These are phyloP conservation scores for Tetratostichococcus sp. DNA, from an alignment of 139 green algal genomes.

Conservation along the genomic window DNA sequence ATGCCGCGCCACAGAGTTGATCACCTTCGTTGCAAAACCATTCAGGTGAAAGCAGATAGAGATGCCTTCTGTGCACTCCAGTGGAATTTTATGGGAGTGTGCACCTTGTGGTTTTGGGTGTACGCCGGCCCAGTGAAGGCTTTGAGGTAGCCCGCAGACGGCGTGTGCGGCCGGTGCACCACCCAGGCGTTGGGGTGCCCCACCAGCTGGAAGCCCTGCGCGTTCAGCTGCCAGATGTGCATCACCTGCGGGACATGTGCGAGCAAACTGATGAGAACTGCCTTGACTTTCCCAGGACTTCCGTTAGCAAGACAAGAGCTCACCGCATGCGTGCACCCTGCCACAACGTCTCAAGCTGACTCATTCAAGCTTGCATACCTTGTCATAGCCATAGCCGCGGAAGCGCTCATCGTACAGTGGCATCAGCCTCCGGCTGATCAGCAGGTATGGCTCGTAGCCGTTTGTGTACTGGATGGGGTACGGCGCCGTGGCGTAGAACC, in stretches of 20 bases:
- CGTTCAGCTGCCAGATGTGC: constrained; percentile 18
- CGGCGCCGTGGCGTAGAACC: constrained; percentile 9
- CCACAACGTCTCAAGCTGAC: no score
- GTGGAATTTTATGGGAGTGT: no score
- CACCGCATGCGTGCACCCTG: no score
- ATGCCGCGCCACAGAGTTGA: no score
- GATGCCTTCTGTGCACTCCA: no score
- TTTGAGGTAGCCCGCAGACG: constrained; percentile 22
- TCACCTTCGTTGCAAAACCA: no score
- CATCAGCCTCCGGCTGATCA: constrained; percentile 24
- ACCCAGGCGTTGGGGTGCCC: constrained; percentile 43
- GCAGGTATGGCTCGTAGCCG: constrained; percentile 42
- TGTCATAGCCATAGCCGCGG: constrained; percentile 40
- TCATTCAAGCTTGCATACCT: background rate
- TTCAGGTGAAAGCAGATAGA: no score
- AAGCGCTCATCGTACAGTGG: constrained; percentile 51
- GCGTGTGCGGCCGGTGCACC: constrained; percentile 46
- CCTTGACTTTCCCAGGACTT: no score
- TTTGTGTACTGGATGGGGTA: constrained; percentile 29
- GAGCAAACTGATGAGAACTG: no score
- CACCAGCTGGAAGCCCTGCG: constrained; percentile 18
- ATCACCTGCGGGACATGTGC: constrained; percentile 6
- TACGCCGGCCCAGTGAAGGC: constrained; percentile 31
- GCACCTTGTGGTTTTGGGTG: constrained; percentile 17
- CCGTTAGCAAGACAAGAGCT: no score